Evolutionary conservation across 768 basidiomycete genomes (phyloP).

Genomic region (Boletellus emodensis): DNA sequence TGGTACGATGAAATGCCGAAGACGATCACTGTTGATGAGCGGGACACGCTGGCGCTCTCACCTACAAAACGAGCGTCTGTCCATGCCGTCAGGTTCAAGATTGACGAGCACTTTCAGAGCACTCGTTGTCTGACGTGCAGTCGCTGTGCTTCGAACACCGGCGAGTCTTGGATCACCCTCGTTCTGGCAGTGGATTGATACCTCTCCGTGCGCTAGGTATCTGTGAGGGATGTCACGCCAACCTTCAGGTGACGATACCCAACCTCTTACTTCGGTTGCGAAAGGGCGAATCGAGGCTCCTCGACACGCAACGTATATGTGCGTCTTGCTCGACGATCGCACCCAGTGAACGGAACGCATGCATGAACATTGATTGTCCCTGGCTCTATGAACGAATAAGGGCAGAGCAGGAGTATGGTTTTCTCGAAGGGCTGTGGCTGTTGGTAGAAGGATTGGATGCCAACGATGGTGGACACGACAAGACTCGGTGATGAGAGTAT

Average conservation of each 20-base stretch:
- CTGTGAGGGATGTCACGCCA: slow-evolving; percentile 57
- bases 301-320: slow-evolving; percentile 66
- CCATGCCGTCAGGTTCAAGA: slow-evolving; percentile 42
- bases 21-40: slow-evolving; percentile 37
- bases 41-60: slow-evolving; percentile 32
- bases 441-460: too few species aligned
- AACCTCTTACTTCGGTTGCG: slow-evolving; percentile 53
- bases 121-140: slow-evolving; percentile 71
- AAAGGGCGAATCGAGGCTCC: slow-evolving; percentile 50
- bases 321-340: slow-evolving; percentile 60
- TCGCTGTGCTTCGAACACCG: slow-evolving; percentile 50
- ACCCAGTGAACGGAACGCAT: slow-evolving; percentile 56
- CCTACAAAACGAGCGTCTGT: slow-evolving; percentile 33
- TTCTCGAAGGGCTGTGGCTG: too few species aligned
- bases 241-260: slow-evolving; percentile 53
- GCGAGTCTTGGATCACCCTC: too few species aligned
- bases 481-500: too few species aligned
- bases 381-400: slow-evolving; percentile 51
- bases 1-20: slow-evolving; percentile 92
- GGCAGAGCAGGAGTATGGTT: slow-evolving; percentile 37
- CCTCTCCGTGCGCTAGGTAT: slow-evolving; percentile 39
- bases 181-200: too few species aligned
- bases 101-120: slow-evolving; percentile 73
- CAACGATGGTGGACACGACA: too few species aligned
- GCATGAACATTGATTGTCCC: slow-evolving; percentile 84